Evolutionary conservation across 2,329 filamentous ascomycete genomes (phyloP).

Genomic region (Didymella sp.): DNA sequence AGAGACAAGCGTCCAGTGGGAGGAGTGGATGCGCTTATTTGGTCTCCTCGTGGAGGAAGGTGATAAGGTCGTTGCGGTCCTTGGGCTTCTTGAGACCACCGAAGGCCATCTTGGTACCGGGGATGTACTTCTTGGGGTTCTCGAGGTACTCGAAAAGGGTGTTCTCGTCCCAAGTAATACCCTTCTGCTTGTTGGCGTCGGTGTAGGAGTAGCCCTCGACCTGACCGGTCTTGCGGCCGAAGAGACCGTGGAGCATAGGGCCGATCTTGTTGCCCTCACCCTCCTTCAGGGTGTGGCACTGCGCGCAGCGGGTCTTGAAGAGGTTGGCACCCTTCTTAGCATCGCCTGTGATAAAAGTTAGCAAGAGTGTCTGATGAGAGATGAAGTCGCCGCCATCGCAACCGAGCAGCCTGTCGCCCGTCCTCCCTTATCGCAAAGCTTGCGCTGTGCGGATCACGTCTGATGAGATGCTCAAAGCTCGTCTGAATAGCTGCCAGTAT

Average conservation of each 20-base stretch:
- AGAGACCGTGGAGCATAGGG: slow-evolving; percentile 95
- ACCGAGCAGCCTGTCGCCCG: slow-evolving; percentile 23
- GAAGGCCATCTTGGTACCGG: slow-evolving; percentile 99
- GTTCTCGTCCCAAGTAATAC: slow-evolving; percentile 83
- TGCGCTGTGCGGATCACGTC: slow-evolving; percentile 25
- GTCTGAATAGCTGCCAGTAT: slow-evolving; percentile 2
- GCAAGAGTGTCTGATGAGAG: slow-evolving; percentile 13
- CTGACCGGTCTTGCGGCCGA: slow-evolving; percentile 91
- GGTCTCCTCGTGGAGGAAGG: slow-evolving; percentile 75
- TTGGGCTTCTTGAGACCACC: slow-evolving; percentile 99
- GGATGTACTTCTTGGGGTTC: slow-evolving; percentile 99
- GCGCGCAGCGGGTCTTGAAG: slow-evolving; percentile 98
- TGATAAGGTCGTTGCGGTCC: slow-evolving; percentile 99
- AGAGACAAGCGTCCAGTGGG: slow-evolving; percentile 23
- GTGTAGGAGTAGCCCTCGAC: slow-evolving; percentile 96
- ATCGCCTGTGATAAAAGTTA: slow-evolving; percentile 70
- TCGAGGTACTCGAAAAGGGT: slow-evolving; percentile 97
- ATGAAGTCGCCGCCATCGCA: slow-evolving; percentile 9
- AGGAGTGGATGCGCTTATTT: slow-evolving; percentile 61
- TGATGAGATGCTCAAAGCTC: slow-evolving; percentile 16
- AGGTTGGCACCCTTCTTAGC: slow-evolving; percentile 95
- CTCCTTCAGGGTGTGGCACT: slow-evolving; percentile 96
- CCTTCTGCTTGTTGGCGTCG: slow-evolving; percentile 99
- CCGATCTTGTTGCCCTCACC: slow-evolving; percentile 97
- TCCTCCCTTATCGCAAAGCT: slow-evolving; percentile 38